phyloP scores from a whole-genome alignment of 2,329 filamentous ascomycete genomes.

The Colletotrichum aenigma region DNA sequence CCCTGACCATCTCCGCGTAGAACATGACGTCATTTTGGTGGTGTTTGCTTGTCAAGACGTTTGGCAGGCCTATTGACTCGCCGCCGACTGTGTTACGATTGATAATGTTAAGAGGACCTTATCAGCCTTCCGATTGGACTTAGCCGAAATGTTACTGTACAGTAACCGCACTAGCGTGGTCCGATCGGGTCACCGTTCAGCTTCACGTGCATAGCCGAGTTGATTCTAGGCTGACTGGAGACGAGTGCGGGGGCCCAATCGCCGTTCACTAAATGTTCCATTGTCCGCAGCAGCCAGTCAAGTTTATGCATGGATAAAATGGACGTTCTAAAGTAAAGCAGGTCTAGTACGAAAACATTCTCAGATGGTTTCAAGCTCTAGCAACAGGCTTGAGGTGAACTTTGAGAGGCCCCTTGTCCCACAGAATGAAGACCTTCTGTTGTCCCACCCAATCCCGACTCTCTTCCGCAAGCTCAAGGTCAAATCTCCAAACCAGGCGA shows the following conservation, averaged over 20 bases:
- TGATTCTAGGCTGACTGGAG: neutral
- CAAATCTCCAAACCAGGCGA: constrained; percentile 52
- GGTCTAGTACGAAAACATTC: neutral
- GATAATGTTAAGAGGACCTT: neutral
- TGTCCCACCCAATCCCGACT: constrained; percentile 38
- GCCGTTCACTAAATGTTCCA: neutral
- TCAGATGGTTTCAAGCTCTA: neutral
- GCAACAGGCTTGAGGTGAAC: neutral
- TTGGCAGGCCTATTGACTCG: neutral
- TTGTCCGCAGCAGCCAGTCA: neutral
- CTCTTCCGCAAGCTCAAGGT: constrained; percentile 43
- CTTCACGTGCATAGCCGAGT: neutral
- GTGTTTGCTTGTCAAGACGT: accelerated
- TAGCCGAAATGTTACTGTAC: neutral
- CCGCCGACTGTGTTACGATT: neutral
- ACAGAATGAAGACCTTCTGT: constrained; percentile 41
- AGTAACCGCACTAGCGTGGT: neutral
- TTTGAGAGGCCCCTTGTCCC: constrained; percentile 26
- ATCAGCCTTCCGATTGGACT: neutral
- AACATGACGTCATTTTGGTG: neutral
- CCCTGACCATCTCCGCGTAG: accelerated
- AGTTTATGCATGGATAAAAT: accelerated
- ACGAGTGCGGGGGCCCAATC: neutral
- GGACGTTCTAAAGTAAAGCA: neutral
- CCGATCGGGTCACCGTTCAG: neutral